Conservation (phyloP, 1,284 basidiomycete genomes). For the Ustanciosporium gigantosporum region DNA sequence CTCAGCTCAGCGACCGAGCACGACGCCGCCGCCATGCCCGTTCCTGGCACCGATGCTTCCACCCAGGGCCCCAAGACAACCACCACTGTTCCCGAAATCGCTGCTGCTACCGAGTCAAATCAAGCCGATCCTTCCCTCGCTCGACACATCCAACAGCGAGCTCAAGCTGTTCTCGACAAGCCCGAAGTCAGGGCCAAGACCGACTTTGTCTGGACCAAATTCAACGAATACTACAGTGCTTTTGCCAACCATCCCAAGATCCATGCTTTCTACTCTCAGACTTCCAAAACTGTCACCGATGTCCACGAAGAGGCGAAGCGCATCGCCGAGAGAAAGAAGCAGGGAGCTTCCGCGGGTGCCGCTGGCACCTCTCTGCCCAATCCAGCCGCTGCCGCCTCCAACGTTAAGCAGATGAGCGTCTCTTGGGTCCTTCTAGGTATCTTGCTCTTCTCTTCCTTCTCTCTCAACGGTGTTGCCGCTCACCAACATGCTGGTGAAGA, state of each 20-base stretch:
- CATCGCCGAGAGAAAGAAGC: slow-evolving; percentile 68
- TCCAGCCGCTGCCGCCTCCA: background rate
- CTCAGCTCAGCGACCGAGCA: slow-evolving; percentile 34
- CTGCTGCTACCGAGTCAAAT: slow-evolving; percentile 6
- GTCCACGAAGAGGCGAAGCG: slow-evolving; percentile 85
- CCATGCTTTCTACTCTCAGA: slow-evolving; percentile 73
- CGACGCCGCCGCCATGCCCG: slow-evolving; percentile 36
- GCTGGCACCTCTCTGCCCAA: slow-evolving; percentile 28
- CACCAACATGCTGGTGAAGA: slow-evolving; percentile 27
- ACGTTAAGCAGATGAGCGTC: slow-evolving; percentile 26
- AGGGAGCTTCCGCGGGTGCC: slow-evolving; percentile 29
- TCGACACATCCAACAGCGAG: slow-evolving; percentile 37
- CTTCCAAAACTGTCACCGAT: slow-evolving; percentile 77
- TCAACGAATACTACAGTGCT: slow-evolving; percentile 53
- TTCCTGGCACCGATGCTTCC: slow-evolving; percentile 26
- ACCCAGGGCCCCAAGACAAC: slow-evolving; percentile 35
- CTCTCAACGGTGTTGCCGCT: slow-evolving; percentile 21
- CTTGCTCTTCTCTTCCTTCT: slow-evolving; percentile 31
- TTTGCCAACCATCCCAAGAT: slow-evolving; percentile 55
- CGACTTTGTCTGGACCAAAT: slow-evolving; percentile 46
- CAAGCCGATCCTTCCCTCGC: slow-evolving; percentile 35
- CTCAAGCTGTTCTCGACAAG: slow-evolving; percentile 38
- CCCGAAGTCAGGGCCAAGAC: slow-evolving; percentile 49
- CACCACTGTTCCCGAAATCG: slow-evolving; percentile 32
- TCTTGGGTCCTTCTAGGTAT: slow-evolving; percentile 35